Conservation (phyloP, 2,329 filamentous ascomycete genomes). For the Nothophoma quercina region DNA sequence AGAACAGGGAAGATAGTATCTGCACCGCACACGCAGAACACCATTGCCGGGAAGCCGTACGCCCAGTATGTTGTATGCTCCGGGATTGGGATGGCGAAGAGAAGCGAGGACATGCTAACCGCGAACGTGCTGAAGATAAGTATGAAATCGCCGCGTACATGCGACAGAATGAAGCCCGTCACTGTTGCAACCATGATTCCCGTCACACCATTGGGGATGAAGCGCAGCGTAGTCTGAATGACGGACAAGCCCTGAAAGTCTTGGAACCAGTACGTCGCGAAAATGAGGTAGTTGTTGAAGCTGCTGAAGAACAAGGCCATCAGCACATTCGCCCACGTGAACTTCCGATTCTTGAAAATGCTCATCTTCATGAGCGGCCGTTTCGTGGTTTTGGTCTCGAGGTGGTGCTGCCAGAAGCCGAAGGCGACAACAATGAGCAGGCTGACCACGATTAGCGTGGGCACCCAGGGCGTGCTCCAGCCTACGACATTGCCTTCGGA, state of each 20-base stretch:
- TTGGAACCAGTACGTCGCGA: conserved; percentile 75
- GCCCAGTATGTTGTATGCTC: conserved; percentile 70
- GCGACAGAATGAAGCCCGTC: conserved; percentile 52
- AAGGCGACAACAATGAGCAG: conserved; percentile 65
- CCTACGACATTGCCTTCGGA: conserved; percentile 75
- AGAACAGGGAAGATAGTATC: conserved; percentile 72
- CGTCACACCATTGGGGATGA: conserved; percentile 69
- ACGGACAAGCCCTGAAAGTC: conserved; percentile 68
- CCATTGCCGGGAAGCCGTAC: conserved; percentile 71
- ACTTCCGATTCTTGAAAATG: conserved; percentile 66
- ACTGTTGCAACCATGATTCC: conserved; percentile 66
- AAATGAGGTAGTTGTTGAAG: conserved; percentile 74
- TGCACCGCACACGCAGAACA: conserved; percentile 69
- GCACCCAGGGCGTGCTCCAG: conserved; percentile 70
- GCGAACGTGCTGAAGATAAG: conserved; percentile 65
- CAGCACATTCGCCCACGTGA: conserved; percentile 69
- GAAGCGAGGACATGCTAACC: conserved; percentile 63
- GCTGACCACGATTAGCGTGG: conserved; percentile 65
- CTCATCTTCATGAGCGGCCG: conserved; percentile 72
- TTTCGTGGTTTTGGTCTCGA: conserved; percentile 60
- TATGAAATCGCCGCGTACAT: conserved; percentile 66
- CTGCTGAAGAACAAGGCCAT: conserved; percentile 72
- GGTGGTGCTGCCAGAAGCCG: conserved; percentile 67
- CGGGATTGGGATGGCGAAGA: conserved; percentile 71
- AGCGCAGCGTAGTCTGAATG: conserved; percentile 73